Evolutionary conservation across 1,139 yeast genomes (phyloP), one percentile per base, ranked within the genome.

Genomic region (Suhomyces chickasaworum): DNA sequence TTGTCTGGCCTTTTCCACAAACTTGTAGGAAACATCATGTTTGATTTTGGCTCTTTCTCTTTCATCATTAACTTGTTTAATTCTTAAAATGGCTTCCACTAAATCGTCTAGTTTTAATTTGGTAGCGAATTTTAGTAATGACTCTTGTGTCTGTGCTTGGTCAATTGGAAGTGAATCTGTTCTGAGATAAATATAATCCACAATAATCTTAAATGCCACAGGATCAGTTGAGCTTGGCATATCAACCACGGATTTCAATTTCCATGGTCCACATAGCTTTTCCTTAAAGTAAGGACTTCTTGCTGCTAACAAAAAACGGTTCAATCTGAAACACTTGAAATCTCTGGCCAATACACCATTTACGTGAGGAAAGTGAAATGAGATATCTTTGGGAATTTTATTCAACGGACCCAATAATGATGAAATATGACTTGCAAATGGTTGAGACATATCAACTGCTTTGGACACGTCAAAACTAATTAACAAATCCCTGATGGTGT

Each of bases 351-450:
- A 39, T 2, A 46, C 42, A 3, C 58, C 63, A 30, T 56, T 50
- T 15, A 48, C 52, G 17, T 60, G 58, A 4, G 62, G 58, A 39
- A 72, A 59, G 16, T 53, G 43, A 40, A 76, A 59, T 10, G 59
- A 60, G 5, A 78, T 53, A 53, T 82, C 86, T 21, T 68, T 64
- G 1, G 70, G 58, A 47, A 3, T 52, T 16, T 50, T 56, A 39
- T 62, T 63, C 7, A 63, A 55, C 25, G 69, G 63, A 10, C 58
- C 66, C 22, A 78, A 56, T 43, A 84, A 64, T 6, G 81, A 71
- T 1, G 89, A 73, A 17, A 86, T 66, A 61, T 85, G 89, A 3
- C 84, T 75, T 0, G 89, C 88, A 68, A 86, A 87, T 1, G 95
- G 93, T 59, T 86, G 87, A n/a, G 75, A 71, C 13, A 74, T 62